phyloP scores from a whole-genome alignment of 2,329 filamentous ascomycete genomes.

The Kalmusia sp. region DNA sequence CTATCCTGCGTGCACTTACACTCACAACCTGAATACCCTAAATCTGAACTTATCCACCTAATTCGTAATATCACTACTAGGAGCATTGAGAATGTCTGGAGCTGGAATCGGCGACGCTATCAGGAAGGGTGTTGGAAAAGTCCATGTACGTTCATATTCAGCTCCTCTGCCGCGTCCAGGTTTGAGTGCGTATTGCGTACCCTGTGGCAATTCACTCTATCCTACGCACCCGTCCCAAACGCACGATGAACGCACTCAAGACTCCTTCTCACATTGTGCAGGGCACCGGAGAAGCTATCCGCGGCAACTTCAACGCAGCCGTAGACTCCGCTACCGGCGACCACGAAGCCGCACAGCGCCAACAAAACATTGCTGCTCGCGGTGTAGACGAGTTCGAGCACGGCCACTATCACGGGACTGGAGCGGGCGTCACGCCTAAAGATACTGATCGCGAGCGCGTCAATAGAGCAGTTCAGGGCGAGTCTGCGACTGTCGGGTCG shows the following conservation, averaged over 20 bases:
- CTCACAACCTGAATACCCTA: conserved; percentile 10
- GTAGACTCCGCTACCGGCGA: conserved; percentile 43
- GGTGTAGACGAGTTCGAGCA: conserved; percentile 44
- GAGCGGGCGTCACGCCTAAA: conserved; percentile 36
- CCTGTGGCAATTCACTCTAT: too few species aligned
- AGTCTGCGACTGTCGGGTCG: conserved; percentile 24
- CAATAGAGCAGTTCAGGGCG: conserved; percentile 27
- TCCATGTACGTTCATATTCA: conserved; percentile 42
- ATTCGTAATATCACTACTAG: neutral
- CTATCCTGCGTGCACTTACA: neutral
- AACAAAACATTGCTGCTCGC: conserved; percentile 39
- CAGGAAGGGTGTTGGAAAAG: conserved; percentile 41
- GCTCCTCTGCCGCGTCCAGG: too few species aligned
- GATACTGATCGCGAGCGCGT: conserved; percentile 34
- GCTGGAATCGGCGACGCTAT: conserved; percentile 37
- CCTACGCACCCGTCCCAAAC: too few species aligned
- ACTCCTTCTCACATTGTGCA: conserved; percentile 25
- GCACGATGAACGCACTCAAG: neutral
- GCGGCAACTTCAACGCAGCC: conserved; percentile 46
- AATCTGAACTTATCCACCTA: neutral
- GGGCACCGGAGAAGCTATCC: conserved; percentile 49
- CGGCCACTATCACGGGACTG: conserved; percentile 39
- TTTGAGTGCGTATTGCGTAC: too few species aligned
- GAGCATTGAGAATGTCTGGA: conserved; percentile 30
- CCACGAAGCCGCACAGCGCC: conserved; percentile 25